A percentile compares a stretch with the other conserved stretches of the same genome.
Conservation (phyloP, 192 early-diverging fungal genomes). For the Entomortierella beljakovae region DNA sequence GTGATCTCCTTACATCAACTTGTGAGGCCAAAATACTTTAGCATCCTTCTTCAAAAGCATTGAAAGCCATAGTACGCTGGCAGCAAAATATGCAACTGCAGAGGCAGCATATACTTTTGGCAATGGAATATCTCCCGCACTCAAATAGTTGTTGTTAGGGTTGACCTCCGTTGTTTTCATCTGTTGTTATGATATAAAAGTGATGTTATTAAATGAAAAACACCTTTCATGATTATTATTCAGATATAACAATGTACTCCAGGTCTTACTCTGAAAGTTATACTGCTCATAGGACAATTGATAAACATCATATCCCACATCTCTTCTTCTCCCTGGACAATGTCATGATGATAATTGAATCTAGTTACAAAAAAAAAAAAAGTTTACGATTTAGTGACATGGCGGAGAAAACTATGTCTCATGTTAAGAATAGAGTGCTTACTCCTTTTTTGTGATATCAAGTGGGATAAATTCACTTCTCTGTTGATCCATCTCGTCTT, state of each 20-base stretch:
- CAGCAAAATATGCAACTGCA: conserved; percentile 52
- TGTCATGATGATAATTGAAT: conserved; percentile 36
- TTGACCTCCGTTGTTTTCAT: conserved; percentile 61
- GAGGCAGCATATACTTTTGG: conserved; percentile 56
- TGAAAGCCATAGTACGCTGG: conserved; percentile 48
- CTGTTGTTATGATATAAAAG: conserved; percentile 15
- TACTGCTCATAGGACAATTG: conserved; percentile 56
- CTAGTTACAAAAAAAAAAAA: conserved; percentile 7
- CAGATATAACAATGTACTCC: too few species aligned
- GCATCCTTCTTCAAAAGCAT: conserved; percentile 51
- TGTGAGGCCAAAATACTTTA: conserved; percentile 62
- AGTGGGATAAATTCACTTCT: conserved; percentile 34
- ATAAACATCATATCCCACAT: conserved; percentile 61
- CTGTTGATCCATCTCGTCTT: conserved; percentile 54
- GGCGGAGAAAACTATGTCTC: not conserved
- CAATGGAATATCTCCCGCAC: conserved; percentile 65
- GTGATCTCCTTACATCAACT: conserved; percentile 55
- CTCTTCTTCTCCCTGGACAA: conserved; percentile 51
- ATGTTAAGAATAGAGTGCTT: too few species aligned
- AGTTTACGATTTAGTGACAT: not conserved
- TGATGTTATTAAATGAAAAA: not conserved
- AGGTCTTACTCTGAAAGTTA: conserved; percentile 55
- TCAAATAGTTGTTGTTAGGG: conserved; percentile 60
- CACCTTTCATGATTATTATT: too few species aligned
- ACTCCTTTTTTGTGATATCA: conserved; percentile 12